These are phyloP conservation scores for Camellia lanceoleosa DNA, from an alignment of 148 eudicot species.

Conservation along the genomic window DNA sequence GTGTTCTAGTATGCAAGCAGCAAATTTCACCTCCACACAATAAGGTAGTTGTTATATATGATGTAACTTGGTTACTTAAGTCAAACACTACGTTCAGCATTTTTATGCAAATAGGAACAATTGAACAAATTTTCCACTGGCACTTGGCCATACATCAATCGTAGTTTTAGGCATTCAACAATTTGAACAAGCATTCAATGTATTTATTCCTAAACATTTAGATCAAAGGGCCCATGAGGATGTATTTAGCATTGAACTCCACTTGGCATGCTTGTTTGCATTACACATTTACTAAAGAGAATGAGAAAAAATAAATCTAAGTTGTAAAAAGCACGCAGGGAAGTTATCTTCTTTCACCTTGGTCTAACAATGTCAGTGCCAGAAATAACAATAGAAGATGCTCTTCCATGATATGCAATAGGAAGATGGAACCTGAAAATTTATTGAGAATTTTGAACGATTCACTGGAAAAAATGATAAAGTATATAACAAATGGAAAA, in stretches of 20 bases:
- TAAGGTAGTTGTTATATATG: background rate
- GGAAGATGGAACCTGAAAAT: slow-evolving; percentile 81
- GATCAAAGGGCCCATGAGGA: slow-evolving; percentile 7
- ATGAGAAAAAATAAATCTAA: background rate
- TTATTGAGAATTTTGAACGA: slow-evolving; percentile 12
- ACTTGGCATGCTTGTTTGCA: background rate
- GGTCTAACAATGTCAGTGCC: slow-evolving; percentile 90
- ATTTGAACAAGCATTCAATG: background rate
- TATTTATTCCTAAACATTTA: background rate
- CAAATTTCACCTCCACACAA: too few relatives aligned
- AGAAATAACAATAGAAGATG: slow-evolving; percentile 86
- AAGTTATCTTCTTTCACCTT: slow-evolving; percentile 43
- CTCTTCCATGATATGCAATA: slow-evolving; percentile 97
- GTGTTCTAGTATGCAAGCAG: too few relatives aligned
- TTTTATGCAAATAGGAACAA: background rate
- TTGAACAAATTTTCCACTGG: background rate
- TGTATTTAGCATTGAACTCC: background rate
- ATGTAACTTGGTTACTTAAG: background rate
- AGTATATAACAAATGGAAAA: background rate
- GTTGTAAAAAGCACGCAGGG: background rate
- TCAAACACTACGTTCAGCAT: background rate
- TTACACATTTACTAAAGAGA: background rate
- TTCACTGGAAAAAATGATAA: background rate
- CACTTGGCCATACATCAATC: background rate
- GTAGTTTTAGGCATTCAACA: background rate